Percentiles rank a stretch among this genome's conserved stretches.
Evolutionary conservation across 805 yeast species (phyloP).

Genomic region (Starmerella bombicola): DNA sequence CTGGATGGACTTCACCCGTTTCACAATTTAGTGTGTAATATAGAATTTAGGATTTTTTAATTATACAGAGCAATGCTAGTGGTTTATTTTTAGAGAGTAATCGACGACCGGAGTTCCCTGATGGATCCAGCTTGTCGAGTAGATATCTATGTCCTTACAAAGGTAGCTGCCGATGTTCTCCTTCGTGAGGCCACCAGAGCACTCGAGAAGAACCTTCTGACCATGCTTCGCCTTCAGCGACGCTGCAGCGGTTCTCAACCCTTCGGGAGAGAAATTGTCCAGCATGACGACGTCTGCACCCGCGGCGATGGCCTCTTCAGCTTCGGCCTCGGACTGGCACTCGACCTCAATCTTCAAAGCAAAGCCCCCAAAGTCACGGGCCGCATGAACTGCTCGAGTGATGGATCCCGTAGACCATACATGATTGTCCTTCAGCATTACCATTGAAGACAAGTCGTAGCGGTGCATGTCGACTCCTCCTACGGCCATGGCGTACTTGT

Average conservation of each 20-base stretch:
- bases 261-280: conserved; percentile 68
- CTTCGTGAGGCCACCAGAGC: conserved; percentile 80
- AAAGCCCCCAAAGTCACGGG: conserved; percentile 75
- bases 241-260: conserved; percentile 50
- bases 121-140: conserved; percentile 81
- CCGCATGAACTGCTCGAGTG: conserved; percentile 64
- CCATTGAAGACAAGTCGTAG: conserved; percentile 84
- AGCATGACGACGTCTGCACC: conserved; percentile 95
- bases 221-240: conserved; percentile 48
- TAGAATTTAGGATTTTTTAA: not conserved
- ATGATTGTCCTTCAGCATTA: conserved; percentile 92
- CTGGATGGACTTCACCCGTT: conserved; percentile 22
- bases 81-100: conserved; percentile 64
- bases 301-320: conserved; percentile 81
- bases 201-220: conserved; percentile 55
- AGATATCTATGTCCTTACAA: conserved; percentile 72
- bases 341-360: conserved; percentile 87
- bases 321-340: conserved; percentile 73
- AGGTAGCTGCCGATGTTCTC: conserved; percentile 53
- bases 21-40: conserved; percentile 6
- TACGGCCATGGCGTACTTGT: conserved; percentile 86
- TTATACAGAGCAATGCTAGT: conserved; percentile 15
- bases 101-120: conserved; percentile 82
- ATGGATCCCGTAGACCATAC: conserved; percentile 88
- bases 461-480: conserved; percentile 93